Conservation (phyloP, 2,329 filamentous ascomycete species). For the Epicoccum sorghinum region DNA sequence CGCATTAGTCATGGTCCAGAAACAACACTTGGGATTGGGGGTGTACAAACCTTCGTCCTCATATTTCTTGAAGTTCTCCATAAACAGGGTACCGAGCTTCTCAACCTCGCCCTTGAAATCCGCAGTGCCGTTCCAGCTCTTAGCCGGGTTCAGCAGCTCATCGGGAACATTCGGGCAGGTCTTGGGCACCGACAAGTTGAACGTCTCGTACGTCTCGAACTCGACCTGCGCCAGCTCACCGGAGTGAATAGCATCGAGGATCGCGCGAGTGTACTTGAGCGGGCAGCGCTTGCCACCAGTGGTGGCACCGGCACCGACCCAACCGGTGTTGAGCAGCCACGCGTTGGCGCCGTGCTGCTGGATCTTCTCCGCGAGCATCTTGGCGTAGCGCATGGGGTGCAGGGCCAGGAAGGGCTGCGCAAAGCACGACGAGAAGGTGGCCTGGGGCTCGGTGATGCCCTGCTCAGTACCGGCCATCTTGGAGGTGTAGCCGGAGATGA, state of each 20-base stretch:
- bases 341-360: slow-evolving; percentile 92
- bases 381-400: slow-evolving; percentile 98
- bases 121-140: slow-evolving; percentile 83
- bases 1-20: not conserved
- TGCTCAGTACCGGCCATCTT: slow-evolving; percentile 99
- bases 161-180: slow-evolving; percentile 84
- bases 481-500: slow-evolving; percentile 99
- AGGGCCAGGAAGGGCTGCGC: slow-evolving; percentile 98
- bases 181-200: slow-evolving; percentile 97
- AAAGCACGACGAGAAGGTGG: slow-evolving; percentile 99
- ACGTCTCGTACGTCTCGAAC: slow-evolving; percentile 94
- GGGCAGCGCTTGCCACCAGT: slow-evolving; percentile 94
- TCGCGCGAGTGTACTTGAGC: slow-evolving; percentile 97
- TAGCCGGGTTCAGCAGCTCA: slow-evolving; percentile 93
- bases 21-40: not conserved
- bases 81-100: slow-evolving; percentile 89
- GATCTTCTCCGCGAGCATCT: slow-evolving; percentile 99
- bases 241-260: slow-evolving; percentile 96
- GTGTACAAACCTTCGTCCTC: slow-evolving; percentile 50
- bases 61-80: slow-evolving; percentile 98
- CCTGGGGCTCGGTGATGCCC: slow-evolving; percentile 94
- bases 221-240: slow-evolving; percentile 91
- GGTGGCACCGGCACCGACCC: slow-evolving; percentile 89
- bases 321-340: slow-evolving; percentile 98
- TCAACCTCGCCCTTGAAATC: slow-evolving; percentile 86